Base-by-base conservation (phyloP, 2,329 filamentous ascomycete species). In the Ceratocystis colombiana region DNA sequence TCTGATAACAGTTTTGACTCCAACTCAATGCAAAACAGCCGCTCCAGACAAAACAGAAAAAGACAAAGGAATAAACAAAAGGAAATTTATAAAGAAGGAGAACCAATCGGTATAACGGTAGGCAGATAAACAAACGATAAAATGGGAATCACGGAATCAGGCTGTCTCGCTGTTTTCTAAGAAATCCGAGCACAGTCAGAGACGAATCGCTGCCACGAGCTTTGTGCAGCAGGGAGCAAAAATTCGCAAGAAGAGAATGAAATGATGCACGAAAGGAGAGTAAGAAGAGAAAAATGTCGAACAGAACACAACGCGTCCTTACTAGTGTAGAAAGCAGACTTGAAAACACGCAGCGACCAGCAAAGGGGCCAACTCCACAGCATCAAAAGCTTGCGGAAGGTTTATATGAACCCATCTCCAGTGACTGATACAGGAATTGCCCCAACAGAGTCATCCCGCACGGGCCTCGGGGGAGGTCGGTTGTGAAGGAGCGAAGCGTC, bases 121-220 rank as follows among this genome's bases (percentile, higher is more conserved):
- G 37, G 30, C 61, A 64, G 53, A 41, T 37, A 37, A 55, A 65
- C 53, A n/a, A 17, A 37, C 48, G 53, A 41, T 53, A 66, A 66
- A 57, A 45, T 41, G 65, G 65, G 61, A 64, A 64, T 67, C 61
- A 67, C 33, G 28, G 53, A 64, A 66, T 44, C 28, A 28, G 46
- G 33, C 61, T 63, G 25, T 45, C 25, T 50, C 44, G 28, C 37
- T 30, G 20, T 63, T 50, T 48, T 22, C 37, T 15, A 59, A 59
- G 22, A 37, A 25, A n/a, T 20, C 25, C 48, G 50, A 30, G 50
- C 22, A 37, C 50, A 59, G 55, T 37, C 53, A 66, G 25, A 53
- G 41, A 61, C 41, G 41, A 50, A 50, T 63, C 44, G 41, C 30
- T 37, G n/a, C 20, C 59, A 48, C 22, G 37, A 61, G 17, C 15